These are phyloP conservation scores for Ustilago sp. DNA, from an alignment of 1,284 basidiomycete species.

Conservation along the genomic window DNA sequence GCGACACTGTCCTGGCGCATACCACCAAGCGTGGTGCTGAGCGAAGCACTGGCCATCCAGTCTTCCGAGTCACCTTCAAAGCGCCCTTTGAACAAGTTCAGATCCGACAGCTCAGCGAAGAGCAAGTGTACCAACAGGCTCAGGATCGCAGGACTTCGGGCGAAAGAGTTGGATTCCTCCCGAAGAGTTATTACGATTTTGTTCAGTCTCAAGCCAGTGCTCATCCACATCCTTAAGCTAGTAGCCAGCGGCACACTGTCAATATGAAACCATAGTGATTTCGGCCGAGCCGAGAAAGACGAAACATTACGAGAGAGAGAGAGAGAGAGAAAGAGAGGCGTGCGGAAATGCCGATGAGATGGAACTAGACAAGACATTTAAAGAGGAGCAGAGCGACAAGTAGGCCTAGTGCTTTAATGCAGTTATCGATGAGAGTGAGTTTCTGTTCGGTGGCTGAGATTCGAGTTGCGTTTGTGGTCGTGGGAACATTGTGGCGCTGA, in stretches of 20 bases:
- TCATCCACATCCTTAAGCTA: neutral
- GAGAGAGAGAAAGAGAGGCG: neutral
- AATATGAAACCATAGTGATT: neutral
- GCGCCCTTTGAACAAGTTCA: slow-evolving; percentile 50
- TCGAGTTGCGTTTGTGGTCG: neutral
- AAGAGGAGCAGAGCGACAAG: slow-evolving; percentile 45
- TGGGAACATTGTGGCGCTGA: neutral
- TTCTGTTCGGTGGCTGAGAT: slow-evolving; percentile 29
- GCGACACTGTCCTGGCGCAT: slow-evolving; percentile 46
- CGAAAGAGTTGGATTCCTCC: slow-evolving; percentile 53
- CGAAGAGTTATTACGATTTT: slow-evolving; percentile 49
- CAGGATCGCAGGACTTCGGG: slow-evolving; percentile 36
- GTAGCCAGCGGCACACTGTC: neutral
- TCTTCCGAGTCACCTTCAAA: slow-evolving; percentile 56
- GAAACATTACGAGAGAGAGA: neutral
- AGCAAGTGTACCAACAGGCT: slow-evolving; percentile 35
- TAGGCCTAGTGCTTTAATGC: slow-evolving; percentile 43
- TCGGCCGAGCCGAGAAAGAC: neutral
- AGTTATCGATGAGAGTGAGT: slow-evolving; percentile 40
- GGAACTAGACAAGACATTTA: slow-evolving; percentile 37
- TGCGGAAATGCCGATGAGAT: neutral
- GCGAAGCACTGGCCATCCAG: slow-evolving; percentile 32
- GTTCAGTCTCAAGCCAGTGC: slow-evolving; percentile 18
- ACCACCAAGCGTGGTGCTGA: slow-evolving; percentile 1
- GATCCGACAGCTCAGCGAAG: slow-evolving; percentile 11